Evolutionary conservation across 2,329 filamentous ascomycete species (phyloP), one percentile per base, ranked within the genome.

Genomic region (Fusarium haematococcum): DNA sequence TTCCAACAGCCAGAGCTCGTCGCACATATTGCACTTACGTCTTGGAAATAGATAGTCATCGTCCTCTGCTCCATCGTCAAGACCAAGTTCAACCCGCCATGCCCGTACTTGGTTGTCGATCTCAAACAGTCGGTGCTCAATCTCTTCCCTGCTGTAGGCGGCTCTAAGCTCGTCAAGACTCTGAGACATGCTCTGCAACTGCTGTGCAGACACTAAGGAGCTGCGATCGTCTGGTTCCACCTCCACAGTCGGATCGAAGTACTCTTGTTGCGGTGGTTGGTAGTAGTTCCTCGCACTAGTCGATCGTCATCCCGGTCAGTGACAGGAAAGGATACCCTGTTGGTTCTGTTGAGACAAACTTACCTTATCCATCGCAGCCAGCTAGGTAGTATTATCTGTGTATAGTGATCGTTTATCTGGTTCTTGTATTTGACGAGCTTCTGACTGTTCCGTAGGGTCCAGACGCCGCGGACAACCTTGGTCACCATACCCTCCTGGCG

Each of bases 381-480:
- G 6, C 35, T 32, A 1, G 64, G 64, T 14, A 67, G 45, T 23
- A 64, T 13, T 13, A 67, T 64, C 11, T 56, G 64, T 2, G 37
- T 67, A 37, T 64, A 67, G 5, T 67, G 64, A 11, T 23, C 45
- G 11, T 67, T 61, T 13, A 67, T 67, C 5, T 61, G 64, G 14
- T 18, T 35, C 59, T 67, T 67, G 45, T 67, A 67, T 10, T 56
- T 64, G 23, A 45, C 59, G 27, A 64, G 64, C 6, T 37, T 64
- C 9, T 64, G 59, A 8, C 50, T 67, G 41, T 67, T 67, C 8
- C 45, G 13, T 1, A 41, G 32, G 1, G 45, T 56, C 64, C 64
- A 67, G n/a, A 66, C 63, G 16, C 57, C 63, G 2, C 63, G 33
- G 4, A 54, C 27, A 20, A 66, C 63, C 37, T 35, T 56, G 4